Base-by-base conservation (phyloP, 1,139 yeast species). In the Saccharomyces hybrid region DNA sequence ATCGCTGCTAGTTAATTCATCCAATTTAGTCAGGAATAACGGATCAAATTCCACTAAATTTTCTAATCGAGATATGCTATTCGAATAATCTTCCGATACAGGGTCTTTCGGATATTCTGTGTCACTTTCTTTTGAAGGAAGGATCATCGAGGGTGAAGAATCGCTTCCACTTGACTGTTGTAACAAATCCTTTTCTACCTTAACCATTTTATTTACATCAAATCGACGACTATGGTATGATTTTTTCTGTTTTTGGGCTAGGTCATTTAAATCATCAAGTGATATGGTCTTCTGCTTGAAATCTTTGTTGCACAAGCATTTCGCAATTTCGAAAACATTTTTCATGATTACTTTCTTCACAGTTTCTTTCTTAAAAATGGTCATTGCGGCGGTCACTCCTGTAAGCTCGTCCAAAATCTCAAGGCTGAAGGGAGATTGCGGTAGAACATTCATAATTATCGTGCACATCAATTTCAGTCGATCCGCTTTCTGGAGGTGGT, bases 401-500 rank as follows among this genome's bases (percentile, higher is more conserved):
- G 49, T 49, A 46, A 64, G 48, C 23, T 60, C 61, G 1, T 55
- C 53, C 11, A 63, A 48, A 20, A 59, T 52, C 26, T 53, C 57
- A 4, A 46, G 47, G 41, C 57, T 49, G 25, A 53, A 41, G 44
- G 44, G 44, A 11, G 52, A 26, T 3, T 50, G 52, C 13, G 67
- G 67, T 11, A 64, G 49, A 1, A 61, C 60, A 16, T 54, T 46
- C n/a, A 53, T 29, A n/a, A 63, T 47, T 14, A 85, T 74, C 25
- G 72, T 63, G 20, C 76, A 70, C 62, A 85, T 69, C 27, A 86
- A 67, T 2, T 62, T 64, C 20, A 83, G 65, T 55, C 95, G 70
- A 58, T 82, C 84, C 1, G 69, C 69, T 63, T 83, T 85, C 57
- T 75, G 77, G 56, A 86, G 71, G 68, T 86, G 90, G 66, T 86